Conservation (phyloP, 1,284 basidiomycete species). For the Lentinula novae-zelandiae region DNA sequence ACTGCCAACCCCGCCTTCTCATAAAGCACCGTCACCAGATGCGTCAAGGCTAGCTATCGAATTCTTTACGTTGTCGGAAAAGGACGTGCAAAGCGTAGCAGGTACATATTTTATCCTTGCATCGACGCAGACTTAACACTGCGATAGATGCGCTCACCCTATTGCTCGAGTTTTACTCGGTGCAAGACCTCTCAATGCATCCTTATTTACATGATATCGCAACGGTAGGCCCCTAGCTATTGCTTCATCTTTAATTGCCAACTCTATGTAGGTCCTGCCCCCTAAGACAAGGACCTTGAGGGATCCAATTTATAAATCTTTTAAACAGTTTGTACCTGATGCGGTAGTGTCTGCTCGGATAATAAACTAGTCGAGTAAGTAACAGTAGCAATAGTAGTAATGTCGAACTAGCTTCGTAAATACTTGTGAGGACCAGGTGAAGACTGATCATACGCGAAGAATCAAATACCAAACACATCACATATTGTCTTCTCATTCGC, state of each 20-base stretch:
- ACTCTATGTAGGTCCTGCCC: conserved; percentile 29
- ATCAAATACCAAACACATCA: no score
- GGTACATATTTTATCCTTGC: conserved; percentile 37
- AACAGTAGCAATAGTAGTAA: neutral
- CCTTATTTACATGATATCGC: conserved; percentile 50
- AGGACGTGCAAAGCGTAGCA: conserved; percentile 53
- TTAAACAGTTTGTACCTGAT: conserved; percentile 16
- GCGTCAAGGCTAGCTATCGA: conserved; percentile 63
- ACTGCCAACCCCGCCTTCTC: conserved; percentile 70
- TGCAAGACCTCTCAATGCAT: conserved; percentile 47
- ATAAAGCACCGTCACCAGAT: conserved; percentile 69
- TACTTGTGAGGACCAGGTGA: no score
- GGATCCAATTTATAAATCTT: conserved; percentile 28
- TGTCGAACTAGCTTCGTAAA: no score
- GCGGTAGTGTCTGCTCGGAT: conserved; percentile 15
- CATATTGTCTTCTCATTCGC: neutral
- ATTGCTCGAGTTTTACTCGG: conserved; percentile 68
- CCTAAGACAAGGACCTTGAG: conserved; percentile 31
- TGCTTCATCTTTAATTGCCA: neutral
- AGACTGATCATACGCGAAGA: no score
- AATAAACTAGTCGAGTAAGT: neutral
- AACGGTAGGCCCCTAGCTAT: conserved; percentile 37
- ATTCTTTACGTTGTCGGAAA: conserved; percentile 57
- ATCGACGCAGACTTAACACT: neutral
- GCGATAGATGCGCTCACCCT: conserved; percentile 57